Evolutionary conservation across 805 yeast species (phyloP), one percentile per base, ranked within the genome.

Genomic region (Myxozyma lipomycoides): DNA sequence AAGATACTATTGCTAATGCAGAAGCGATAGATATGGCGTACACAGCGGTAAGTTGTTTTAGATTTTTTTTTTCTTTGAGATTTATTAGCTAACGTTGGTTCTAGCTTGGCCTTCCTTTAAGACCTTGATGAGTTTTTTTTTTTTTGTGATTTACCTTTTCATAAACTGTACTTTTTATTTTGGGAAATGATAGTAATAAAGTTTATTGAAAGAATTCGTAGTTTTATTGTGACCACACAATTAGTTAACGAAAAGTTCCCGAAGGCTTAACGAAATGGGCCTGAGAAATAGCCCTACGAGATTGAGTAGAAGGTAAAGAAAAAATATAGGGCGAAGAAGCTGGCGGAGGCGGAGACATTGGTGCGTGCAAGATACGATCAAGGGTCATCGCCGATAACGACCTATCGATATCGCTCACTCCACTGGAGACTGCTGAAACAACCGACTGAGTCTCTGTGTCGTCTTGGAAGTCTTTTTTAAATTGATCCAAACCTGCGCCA

Each of bases 21-120:
- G 39, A 45, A 26, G 52, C 55, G 2, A 24, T 55, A 22, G 59
- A 55, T 24, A 54, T 51, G 56, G 55, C 53, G 2, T 54, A 55
- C 28, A 12, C 10, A 19, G 58, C 59, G 19, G 58, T 51, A 53
- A 7, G 58, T 42, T 7, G 12, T 12, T 28, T 12, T 28, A 12
- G 12, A 28, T 28, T 28, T 28, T n/a, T n/a, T n/a, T n/a, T n/a
- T n/a, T n/a, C n/a, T n/a, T n/a, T n/a, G 24, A 21, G 15, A 26
- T 28, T 21, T 28, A 28, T 28, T 28, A 28, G 34, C 18, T 10
- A 7, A 17, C 6, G 18, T 7, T 35, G 19, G 15, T 17, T 35
- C 6, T 35, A 35, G 38, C n/a, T 35, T 10, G 48, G 46, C 15
- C 21, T 34, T 17, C 40, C 48, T 7, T 9, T 43, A 24, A 35